Base-by-base conservation (phyloP, 2,329 filamentous ascomycete species). In the Dactylonectria macrodidyma region DNA sequence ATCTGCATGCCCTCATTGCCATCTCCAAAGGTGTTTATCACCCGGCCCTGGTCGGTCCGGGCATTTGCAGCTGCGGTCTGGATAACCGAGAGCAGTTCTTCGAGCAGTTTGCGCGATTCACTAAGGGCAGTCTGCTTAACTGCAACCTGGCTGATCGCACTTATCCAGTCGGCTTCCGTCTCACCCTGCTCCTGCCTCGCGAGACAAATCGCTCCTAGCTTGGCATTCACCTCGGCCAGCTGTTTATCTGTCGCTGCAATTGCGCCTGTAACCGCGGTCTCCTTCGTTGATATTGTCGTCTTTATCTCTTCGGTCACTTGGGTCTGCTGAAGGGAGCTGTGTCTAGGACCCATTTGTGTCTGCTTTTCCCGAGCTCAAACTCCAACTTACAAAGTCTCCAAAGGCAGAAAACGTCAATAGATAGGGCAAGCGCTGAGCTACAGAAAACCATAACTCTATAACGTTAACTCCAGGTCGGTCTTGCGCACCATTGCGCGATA, bases 11-110 rank as follows among this genome's bases (percentile, higher is more conserved):
- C 30, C n/a, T n/a, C 16, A 41, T 55, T 55, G 52, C 41, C 9
- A 41, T 55, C 34, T 55, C 52, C 33, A 41, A 55, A 41, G 33
- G 50, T 52, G 33, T 55, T 55, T 33, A 55, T 34, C 41, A 55
- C 33, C 10, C 34, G 10, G 52, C 6, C 34, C 30, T 55, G 30
- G 24, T 55, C 52, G 11, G 22, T 24, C 3, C 16, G 33, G 5
- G 52, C 52, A 38, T 19, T 34, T 38, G 30, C n/a, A 22, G 52
- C 33, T 55, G 33, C 33, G 9, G 52, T 34, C 11, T 55, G 33
- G 52, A 7, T 55, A 5, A n/a, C 11, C 33, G 26, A 36, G 14
- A 34, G 30, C n/a, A 55, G n/a, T 10, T 55, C 34, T 41, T 55
- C 11, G 34, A 55, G n/a, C 33, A 55, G 11, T 19, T 55, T 10